A percentile compares a stretch with the other conserved stretches of the same genome.
phyloP scores from a whole-genome alignment of 2,329 filamentous ascomycete species.

The Xylariaceae sp. region DNA sequence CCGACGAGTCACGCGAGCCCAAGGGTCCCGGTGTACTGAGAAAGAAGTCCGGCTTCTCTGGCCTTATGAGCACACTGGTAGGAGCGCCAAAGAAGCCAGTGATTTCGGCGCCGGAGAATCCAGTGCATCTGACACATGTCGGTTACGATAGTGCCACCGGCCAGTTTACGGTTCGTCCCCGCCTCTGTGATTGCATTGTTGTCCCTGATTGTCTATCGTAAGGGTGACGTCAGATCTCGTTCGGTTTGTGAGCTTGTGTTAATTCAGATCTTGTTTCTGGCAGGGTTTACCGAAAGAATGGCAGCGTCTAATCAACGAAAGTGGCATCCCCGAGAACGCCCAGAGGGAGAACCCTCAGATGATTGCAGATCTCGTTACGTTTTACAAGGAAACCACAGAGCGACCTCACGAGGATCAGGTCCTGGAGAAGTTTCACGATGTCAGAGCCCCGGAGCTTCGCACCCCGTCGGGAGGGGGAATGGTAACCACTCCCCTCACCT shows the following conservation, averaged over 20 bases:
- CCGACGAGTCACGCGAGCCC: constrained; percentile 66
- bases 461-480: constrained; percentile 41
- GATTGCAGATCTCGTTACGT: constrained; percentile 90
- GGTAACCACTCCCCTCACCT: constrained; percentile 47
- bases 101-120: constrained; percentile 97
- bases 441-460: constrained; percentile 54
- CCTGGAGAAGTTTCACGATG: constrained; percentile 94
- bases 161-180: constrained; percentile 77
- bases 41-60: constrained; percentile 86
- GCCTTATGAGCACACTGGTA: constrained; percentile 76
- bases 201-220: not conserved
- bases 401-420: constrained; percentile 75
- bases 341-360: constrained; percentile 93
- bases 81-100: constrained; percentile 83
- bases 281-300: constrained; percentile 95
- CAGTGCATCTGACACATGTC: constrained; percentile 95
- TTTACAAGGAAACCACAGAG: constrained; percentile 93
- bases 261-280: constrained; percentile 8
- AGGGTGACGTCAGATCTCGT: constrained; percentile 1
- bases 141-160: constrained; percentile 95
- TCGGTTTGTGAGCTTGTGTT: constrained; percentile 15
- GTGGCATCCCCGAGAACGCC: constrained; percentile 92
- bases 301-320: constrained; percentile 92
- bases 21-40: constrained; percentile 56
- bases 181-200: constrained; percentile 3